Percentiles rank a stretch among this genome's conserved stretches.
Evolutionary conservation across 208 protist species (phyloP).

Genomic region (Kentomonas sorsogonicus): DNA sequence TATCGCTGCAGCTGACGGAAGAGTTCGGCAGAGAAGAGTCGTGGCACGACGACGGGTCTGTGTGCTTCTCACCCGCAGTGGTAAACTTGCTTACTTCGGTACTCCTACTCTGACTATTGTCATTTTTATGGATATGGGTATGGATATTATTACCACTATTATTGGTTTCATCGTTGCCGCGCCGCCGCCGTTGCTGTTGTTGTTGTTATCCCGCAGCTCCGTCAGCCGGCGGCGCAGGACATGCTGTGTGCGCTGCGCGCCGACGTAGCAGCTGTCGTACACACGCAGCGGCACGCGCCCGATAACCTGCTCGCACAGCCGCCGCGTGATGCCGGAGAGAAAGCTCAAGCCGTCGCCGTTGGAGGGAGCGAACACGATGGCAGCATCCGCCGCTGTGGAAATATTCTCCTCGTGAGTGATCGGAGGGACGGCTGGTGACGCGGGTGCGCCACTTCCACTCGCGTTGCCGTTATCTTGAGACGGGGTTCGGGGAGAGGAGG

Average conservation of each 20-base stretch:
- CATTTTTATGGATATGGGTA: too few species aligned
- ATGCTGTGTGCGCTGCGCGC: conserved; percentile 35
- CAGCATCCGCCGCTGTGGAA: conserved; percentile 22
- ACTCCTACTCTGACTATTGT: too few species aligned
- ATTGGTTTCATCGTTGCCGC: conserved; percentile 7
- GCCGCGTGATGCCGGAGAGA: conserved; percentile 42
- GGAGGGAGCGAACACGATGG: conserved; percentile 32
- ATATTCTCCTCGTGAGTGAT: too few species aligned
- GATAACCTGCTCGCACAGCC: conserved; percentile 32
- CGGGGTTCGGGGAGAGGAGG: not conserved
- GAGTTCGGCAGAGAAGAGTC: too few species aligned
- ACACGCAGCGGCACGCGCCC: conserved; percentile 38
- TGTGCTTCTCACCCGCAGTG: too few species aligned
- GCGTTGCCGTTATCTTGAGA: too few species aligned
- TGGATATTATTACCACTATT: too few species aligned
- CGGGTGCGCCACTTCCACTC: not conserved
- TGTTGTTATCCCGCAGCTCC: conserved; percentile 34
- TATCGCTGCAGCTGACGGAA: too few species aligned
- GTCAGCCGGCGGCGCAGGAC: too few species aligned
- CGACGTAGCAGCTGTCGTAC: conserved; percentile 58
- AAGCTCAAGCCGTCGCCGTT: conserved; percentile 53
- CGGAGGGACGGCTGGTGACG: too few species aligned
- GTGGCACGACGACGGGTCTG: too few species aligned
- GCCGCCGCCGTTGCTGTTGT: conserved; percentile 21
- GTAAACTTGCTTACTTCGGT: too few species aligned